Evolutionary conservation across 345 rosid species (phyloP).

Genomic region (Aquilaria malaccensis): DNA sequence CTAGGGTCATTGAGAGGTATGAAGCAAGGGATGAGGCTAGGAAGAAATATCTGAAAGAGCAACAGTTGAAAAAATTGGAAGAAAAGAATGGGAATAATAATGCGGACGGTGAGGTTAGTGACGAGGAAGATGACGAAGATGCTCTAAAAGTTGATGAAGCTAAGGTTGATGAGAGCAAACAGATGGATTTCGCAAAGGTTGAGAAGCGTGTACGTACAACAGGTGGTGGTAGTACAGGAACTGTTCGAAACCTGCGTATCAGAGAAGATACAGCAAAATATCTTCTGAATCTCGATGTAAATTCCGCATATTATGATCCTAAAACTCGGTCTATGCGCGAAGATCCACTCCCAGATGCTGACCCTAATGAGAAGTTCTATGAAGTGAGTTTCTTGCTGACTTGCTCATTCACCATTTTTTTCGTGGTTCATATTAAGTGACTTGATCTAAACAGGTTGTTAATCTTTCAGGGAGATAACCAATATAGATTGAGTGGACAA

Average conservation of each 20-base stretch:
- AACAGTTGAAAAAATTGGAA: slow-evolving; percentile 74
- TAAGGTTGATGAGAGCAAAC: slow-evolving; percentile 82
- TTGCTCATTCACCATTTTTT: not conserved
- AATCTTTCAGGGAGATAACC: slow-evolving; percentile 54
- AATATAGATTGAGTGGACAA: slow-evolving; percentile 65
- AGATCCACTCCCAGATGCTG: slow-evolving; percentile 78
- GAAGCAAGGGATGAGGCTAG: slow-evolving; percentile 83
- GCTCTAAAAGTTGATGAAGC: slow-evolving; percentile 86
- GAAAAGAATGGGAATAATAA: slow-evolving; percentile 55
- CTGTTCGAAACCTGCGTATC: slow-evolving; percentile 81
- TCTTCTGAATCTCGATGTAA: slow-evolving; percentile 64
- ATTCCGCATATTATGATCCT: slow-evolving; percentile 75
- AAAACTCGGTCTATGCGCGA: slow-evolving; percentile 76
- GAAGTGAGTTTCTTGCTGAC: slow-evolving; percentile 22
- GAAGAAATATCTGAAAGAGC: slow-evolving; percentile 62
- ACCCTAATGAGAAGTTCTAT: slow-evolving; percentile 70
- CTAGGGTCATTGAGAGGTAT: slow-evolving; percentile 62
- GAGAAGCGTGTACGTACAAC: slow-evolving; percentile 97
- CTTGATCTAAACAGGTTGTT: not conserved
- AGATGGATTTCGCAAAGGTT: slow-evolving; percentile 96
- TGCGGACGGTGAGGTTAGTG: slow-evolving; percentile 38
- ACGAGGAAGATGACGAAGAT: slow-evolving; percentile 72
- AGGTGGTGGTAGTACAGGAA: slow-evolving; percentile 98
- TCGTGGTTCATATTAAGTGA: not conserved
- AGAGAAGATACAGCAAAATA: slow-evolving; percentile 79